A percentile compares a stretch with the other conserved stretches of the same genome.
Evolutionary conservation across 192 early-diverging fungal species (phyloP).

Genomic region (Coemansia sp.): DNA sequence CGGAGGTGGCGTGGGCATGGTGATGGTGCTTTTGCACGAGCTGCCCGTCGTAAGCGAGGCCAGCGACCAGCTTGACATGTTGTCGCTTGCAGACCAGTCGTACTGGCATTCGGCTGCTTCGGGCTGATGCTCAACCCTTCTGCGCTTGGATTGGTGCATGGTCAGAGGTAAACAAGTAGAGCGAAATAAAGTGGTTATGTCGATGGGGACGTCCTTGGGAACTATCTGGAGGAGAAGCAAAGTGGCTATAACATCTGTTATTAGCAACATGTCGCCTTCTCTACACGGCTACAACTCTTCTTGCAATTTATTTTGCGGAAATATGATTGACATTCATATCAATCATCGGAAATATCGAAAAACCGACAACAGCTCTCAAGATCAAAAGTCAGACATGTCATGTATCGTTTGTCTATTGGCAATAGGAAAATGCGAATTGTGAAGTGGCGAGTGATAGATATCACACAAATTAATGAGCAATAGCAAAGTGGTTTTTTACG

Average conservation of each 20-base stretch:
- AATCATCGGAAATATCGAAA: background rate
- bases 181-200: background rate
- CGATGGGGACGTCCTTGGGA: background rate
- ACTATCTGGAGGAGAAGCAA: background rate
- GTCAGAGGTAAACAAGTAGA: background rate
- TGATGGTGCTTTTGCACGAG: conserved; percentile 8
- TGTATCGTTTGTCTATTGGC: background rate
- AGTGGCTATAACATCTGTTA: background rate
- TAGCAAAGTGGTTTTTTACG: background rate
- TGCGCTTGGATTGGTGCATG: conserved; percentile 12
- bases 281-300: background rate
- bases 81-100: conserved; percentile 26
- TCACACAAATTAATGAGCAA: background rate
- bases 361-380: background rate
- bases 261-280: background rate
- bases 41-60: conserved; percentile 23
- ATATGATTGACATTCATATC: background rate
- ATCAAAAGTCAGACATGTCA: background rate
- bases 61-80: conserved; percentile 25
- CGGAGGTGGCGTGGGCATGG: conserved; percentile 19
- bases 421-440: background rate
- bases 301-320: background rate
- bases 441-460: background rate
- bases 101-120: conserved; percentile 7
- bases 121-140: background rate